phyloP scores from a whole-genome alignment of 2,329 filamentous ascomycete species.

The Cytospora leucostoma region DNA sequence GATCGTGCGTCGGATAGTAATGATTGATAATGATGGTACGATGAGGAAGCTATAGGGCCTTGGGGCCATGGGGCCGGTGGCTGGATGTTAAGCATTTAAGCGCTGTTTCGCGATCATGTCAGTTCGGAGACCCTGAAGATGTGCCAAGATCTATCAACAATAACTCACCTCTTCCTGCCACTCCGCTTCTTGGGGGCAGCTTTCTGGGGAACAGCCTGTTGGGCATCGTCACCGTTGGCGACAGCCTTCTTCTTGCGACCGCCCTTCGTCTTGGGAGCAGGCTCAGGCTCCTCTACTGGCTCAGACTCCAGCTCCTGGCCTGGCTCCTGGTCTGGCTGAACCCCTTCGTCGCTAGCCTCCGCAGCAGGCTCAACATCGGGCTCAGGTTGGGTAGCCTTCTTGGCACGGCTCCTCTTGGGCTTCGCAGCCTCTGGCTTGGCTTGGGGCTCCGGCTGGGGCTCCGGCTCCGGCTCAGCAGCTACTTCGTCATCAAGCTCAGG shows the following conservation, averaged over 20 bases:
- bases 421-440: slow-evolving; percentile 47
- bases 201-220: slow-evolving; percentile 24
- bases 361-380: slow-evolving; percentile 30
- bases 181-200: slow-evolving; percentile 26
- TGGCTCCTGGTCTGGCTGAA: slow-evolving; percentile 42
- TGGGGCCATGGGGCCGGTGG: neutral
- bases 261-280: slow-evolving; percentile 6
- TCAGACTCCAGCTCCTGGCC: slow-evolving; percentile 33
- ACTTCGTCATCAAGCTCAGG: slow-evolving; percentile 33
- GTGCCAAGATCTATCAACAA: neutral
- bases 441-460: neutral
- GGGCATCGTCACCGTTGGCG: slow-evolving; percentile 3
- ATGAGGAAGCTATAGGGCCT: neutral
- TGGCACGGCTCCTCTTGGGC: slow-evolving; percentile 41
- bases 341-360: slow-evolving; percentile 46
- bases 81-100: neutral
- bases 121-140: neutral
- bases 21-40: neutral
- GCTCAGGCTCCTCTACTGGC: slow-evolving; percentile 15
- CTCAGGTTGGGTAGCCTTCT: slow-evolving; percentile 32
- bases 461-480: slow-evolving; percentile 23
- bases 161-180: slow-evolving; percentile 21
- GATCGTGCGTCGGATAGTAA: neutral
- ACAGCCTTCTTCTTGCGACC: slow-evolving; percentile 23
- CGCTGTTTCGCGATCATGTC: neutral